Percentiles rank a stretch among this genome's conserved stretches.
phyloP scores from a whole-genome alignment of 2,329 filamentous ascomycete genomes.

The Fusarium sp. region DNA sequence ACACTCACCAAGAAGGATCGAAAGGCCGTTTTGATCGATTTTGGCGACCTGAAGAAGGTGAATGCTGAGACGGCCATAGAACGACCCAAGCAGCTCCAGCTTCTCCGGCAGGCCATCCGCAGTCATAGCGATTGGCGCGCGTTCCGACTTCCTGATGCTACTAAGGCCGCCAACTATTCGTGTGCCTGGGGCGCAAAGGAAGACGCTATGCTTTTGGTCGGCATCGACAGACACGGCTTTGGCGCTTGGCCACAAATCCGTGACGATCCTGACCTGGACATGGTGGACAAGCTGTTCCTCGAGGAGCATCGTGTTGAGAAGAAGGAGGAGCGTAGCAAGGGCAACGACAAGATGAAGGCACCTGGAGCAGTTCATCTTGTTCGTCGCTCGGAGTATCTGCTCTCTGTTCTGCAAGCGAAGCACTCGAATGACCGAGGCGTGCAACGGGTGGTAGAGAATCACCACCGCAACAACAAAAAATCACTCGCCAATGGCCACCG shows the following conservation, averaged over 20 bases:
- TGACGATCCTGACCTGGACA: slow-evolving; percentile 88
- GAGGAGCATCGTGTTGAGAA: slow-evolving; percentile 99
- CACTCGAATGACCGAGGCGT: slow-evolving; percentile 83
- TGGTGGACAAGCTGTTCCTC: slow-evolving; percentile 93
- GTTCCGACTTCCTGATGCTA: slow-evolving; percentile 92
- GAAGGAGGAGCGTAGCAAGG: slow-evolving; percentile 90
- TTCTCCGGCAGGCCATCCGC: slow-evolving; percentile 82
- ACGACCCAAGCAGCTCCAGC: slow-evolving; percentile 87
- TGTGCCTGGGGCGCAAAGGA: slow-evolving; percentile 94
- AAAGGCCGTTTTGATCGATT: slow-evolving; percentile 97
- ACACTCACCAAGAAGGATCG: slow-evolving; percentile 95
- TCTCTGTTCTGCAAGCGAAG: slow-evolving; percentile 92
- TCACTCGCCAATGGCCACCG: slow-evolving; percentile 72
- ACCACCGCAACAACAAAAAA: slow-evolving; percentile 96
- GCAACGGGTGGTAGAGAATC: slow-evolving; percentile 88
- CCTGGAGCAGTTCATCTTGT: slow-evolving; percentile 98
- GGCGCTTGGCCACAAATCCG: slow-evolving; percentile 96
- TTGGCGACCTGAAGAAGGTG: slow-evolving; percentile 91
- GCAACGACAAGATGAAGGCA: slow-evolving; percentile 85
- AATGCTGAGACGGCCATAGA: slow-evolving; percentile 97
- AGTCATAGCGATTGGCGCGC: slow-evolving; percentile 78
- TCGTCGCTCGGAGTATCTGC: slow-evolving; percentile 91
- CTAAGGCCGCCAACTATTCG: slow-evolving; percentile 91
- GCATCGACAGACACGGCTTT: slow-evolving; percentile 93
- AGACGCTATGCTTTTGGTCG: slow-evolving; percentile 96